phyloP scores from a whole-genome alignment of 306 rosid species.

The Casuarina glauca region DNA sequence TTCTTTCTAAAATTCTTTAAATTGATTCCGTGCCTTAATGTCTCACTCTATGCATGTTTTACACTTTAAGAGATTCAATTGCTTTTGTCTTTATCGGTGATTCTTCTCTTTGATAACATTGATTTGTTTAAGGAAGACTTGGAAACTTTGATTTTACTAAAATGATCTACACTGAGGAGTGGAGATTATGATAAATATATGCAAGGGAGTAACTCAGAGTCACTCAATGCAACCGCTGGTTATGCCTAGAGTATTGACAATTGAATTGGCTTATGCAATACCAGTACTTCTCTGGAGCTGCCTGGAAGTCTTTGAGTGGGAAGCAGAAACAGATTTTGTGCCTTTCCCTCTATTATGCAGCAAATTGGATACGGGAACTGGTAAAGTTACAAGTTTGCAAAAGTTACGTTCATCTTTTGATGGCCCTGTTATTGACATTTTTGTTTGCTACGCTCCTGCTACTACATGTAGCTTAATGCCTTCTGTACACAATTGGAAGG shows the following conservation, averaged over 20 bases:
- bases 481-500: conserved; percentile 41
- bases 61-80: background rate
- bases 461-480: conserved; percentile 36
- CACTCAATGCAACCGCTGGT: background rate
- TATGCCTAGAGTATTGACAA: conserved; percentile 15
- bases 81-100: background rate
- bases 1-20: background rate
- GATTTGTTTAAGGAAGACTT: background rate
- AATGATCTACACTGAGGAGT: background rate
- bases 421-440: background rate
- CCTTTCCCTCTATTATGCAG: conserved; percentile 38
- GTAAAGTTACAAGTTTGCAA: conserved; percentile 18
- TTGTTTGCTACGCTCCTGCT: conserved; percentile 8
- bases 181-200: background rate
- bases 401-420: conserved; percentile 1
- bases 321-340: conserved; percentile 41
- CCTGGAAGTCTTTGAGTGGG: conserved; percentile 35
- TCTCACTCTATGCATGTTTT: background rate
- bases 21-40: background rate
- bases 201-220: background rate
- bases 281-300: conserved; percentile 40
- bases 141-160: background rate
- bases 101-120: background rate
- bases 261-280: conserved; percentile 9
- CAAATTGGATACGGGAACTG: conserved; percentile 46